Conservation (phyloP, 2,329 filamentous ascomycete genomes). For the Periconia sp. region DNA sequence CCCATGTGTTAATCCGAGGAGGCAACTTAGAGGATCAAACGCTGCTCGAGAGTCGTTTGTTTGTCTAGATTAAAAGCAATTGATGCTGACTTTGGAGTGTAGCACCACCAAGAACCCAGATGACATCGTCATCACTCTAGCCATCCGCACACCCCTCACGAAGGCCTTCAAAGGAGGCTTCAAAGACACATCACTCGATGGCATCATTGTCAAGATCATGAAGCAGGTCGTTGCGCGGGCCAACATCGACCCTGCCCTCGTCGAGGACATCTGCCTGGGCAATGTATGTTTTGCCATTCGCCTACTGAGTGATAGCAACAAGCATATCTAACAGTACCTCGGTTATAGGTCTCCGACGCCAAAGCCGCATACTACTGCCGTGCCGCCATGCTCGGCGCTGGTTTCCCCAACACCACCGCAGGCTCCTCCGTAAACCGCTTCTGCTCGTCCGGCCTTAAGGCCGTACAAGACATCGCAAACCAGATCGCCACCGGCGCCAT, state of each 20-base stretch:
- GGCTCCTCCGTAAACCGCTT: conserved; percentile 89
- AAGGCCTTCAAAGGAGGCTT: conserved; percentile 91
- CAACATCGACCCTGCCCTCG: conserved; percentile 74
- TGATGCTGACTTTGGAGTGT: not conserved
- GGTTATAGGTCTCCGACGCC: conserved; percentile 71
- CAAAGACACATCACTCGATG: conserved; percentile 91
- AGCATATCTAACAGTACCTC: not conserved
- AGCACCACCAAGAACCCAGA: conserved; percentile 92
- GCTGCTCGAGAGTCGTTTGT: not conserved
- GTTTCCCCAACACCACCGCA: conserved; percentile 86
- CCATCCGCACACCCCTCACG: conserved; percentile 82
- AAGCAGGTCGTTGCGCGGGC: conserved; percentile 67
- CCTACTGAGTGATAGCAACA: not conserved
- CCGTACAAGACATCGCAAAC: conserved; percentile 91
- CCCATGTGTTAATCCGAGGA: conserved; percentile 2
- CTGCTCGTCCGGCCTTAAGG: conserved; percentile 95
- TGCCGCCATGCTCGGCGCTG: conserved; percentile 84
- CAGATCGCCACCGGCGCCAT: conserved; percentile 80
- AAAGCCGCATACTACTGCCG: conserved; percentile 91
- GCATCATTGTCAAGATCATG: conserved; percentile 78
- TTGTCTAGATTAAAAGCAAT: not conserved
- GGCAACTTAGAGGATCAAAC: not conserved
- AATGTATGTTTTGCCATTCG: conserved; percentile 64
- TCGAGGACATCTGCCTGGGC: conserved; percentile 89
- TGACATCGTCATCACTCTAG: conserved; percentile 94